A percentile compares a stretch with the other conserved stretches of the same genome.
phyloP scores from a whole-genome alignment of 257 asterid genomes.

The Solanum bulbocastanum region DNA sequence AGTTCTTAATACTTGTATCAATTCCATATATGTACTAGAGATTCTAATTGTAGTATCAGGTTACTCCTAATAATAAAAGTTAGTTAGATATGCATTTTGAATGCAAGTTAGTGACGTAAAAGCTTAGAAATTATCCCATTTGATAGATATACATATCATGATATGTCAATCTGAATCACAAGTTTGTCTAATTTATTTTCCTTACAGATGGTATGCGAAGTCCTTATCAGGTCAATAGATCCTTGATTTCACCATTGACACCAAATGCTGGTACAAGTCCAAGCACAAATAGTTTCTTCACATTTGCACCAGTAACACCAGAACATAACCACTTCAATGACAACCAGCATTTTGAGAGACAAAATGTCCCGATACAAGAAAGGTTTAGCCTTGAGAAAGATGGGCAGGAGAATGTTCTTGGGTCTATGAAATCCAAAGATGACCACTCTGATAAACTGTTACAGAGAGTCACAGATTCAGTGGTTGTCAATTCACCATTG shows the following conservation, averaged over 20 bases:
- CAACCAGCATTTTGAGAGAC: constrained; percentile 23
- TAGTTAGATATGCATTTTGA: background rate
- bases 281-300: constrained; percentile 21
- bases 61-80: background rate
- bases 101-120: background rate
- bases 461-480: constrained; percentile 8
- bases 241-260: constrained; percentile 27
- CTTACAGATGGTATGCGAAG: constrained; percentile 31
- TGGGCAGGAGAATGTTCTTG: constrained; percentile 13
- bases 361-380: constrained; percentile 13
- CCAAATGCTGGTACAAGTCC: constrained; percentile 30
- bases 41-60: background rate
- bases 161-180: background rate
- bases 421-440: constrained; percentile 14
- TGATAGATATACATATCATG: background rate
- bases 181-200: background rate
- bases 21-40: background rate
- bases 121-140: background rate
- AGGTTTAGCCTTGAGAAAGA: constrained; percentile 22
- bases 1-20: background rate
- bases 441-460: constrained; percentile 11
- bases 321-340: constrained; percentile 32
- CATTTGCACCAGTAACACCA: constrained; percentile 50
- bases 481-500: constrained; percentile 17
- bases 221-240: constrained; percentile 15